Percentiles rank a stretch among this genome's conserved stretches.
These are phyloP conservation scores for Cytospora piceae DNA, from an alignment of 2,329 filamentous ascomycete species.

Conservation along the genomic window DNA sequence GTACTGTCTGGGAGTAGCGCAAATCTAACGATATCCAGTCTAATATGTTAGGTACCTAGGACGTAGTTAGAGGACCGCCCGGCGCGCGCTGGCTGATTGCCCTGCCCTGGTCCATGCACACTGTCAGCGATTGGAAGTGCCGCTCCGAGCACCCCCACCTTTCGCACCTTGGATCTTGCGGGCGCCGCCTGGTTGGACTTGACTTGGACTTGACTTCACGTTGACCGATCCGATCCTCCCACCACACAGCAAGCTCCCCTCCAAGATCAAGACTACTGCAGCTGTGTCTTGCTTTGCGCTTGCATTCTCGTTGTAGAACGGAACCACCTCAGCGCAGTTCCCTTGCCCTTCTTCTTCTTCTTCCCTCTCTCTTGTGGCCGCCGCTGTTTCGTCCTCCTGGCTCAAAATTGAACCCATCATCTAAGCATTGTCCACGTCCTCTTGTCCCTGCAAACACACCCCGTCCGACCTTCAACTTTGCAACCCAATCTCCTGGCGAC, in stretches of 20 bases:
- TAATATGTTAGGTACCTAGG: neutral
- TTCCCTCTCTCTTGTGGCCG: neutral
- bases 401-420: conserved; percentile 10
- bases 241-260: neutral
- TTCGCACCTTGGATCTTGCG: conserved; percentile 2
- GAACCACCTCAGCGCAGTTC: neutral
- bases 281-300: neutral
- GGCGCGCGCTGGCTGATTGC: neutral
- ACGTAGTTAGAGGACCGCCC: neutral
- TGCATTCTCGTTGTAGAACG: neutral
- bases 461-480: conserved; percentile 15
- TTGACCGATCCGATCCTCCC: neutral
- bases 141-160: neutral
- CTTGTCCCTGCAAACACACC: conserved; percentile 8
- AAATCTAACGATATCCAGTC: neutral
- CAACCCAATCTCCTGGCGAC: conserved; percentile 13
- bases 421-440: conserved; percentile 19
- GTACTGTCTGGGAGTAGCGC: neutral
- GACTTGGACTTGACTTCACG: neutral
- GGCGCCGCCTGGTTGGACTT: neutral
- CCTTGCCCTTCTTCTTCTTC: conserved; percentile 1
- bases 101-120: neutral
- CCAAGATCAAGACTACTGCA: neutral
- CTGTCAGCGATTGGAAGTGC: neutral
- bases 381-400: neutral